Conservation (phyloP, 176 grass and related monocot genomes). For the Aechmea fasciata region DNA sequence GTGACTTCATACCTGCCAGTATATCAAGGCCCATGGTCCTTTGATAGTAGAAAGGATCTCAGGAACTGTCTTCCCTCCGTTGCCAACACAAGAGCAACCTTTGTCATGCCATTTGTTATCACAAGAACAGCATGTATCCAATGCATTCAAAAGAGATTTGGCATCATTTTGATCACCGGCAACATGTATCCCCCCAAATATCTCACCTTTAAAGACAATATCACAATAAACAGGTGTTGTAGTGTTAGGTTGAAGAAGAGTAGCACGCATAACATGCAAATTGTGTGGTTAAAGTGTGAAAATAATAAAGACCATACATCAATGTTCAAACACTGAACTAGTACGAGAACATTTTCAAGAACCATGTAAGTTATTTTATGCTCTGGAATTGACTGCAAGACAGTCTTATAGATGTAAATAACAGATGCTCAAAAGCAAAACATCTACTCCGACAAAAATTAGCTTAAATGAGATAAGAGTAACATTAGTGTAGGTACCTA, state of each 20-base stretch:
- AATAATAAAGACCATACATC: not conserved
- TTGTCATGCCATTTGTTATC: constrained; percentile 20
- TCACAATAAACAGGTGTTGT: not conserved
- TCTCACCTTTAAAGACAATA: constrained; percentile 45
- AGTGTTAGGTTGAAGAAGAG: not conserved
- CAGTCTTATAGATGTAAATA: too few relatives aligned
- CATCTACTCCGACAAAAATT: too few relatives aligned
- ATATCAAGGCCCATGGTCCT: constrained; percentile 91
- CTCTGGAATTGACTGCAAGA: too few relatives aligned
- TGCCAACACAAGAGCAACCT: constrained; percentile 22
- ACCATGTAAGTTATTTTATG: not conserved
- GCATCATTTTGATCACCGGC: constrained; percentile 51
- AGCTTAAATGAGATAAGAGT: too few relatives aligned
- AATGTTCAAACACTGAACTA: not conserved
- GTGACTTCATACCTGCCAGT: constrained; percentile 54
- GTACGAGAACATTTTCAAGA: not conserved
- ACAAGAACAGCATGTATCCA: constrained; percentile 53
- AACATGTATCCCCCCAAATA: constrained; percentile 70
- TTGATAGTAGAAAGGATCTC: constrained; percentile 60
- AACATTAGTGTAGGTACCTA: too few relatives aligned
- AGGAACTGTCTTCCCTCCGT: constrained; percentile 31
- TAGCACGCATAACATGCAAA: not conserved
- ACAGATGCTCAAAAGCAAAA: too few relatives aligned
- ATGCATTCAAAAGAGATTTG: constrained; percentile 44
- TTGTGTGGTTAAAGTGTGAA: not conserved